phyloP scores from a whole-genome alignment of 768 basidiomycete genomes.

The Xerocomellus amylosporus region DNA sequence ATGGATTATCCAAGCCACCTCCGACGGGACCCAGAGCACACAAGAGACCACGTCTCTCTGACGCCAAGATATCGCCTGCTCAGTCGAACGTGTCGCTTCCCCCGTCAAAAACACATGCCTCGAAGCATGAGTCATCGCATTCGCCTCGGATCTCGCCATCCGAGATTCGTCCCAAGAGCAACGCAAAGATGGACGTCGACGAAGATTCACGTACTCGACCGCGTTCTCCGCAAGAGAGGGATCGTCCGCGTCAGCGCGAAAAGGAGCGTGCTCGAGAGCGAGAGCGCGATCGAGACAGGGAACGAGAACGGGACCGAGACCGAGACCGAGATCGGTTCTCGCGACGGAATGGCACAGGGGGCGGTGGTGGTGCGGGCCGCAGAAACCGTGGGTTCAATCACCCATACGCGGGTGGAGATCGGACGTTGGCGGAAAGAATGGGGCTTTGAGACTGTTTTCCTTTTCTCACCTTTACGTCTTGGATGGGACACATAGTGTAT shows the following conservation, averaged over 20 bases:
- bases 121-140: constrained; percentile 29
- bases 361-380: constrained; percentile 37
- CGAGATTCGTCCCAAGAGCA: constrained; percentile 28
- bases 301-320: constrained; percentile 36
- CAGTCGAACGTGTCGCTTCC: constrained; percentile 33
- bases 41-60: constrained; percentile 76
- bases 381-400: constrained; percentile 39
- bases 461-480: constrained; percentile 18
- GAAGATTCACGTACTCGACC: constrained; percentile 47
- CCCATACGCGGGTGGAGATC: constrained; percentile 46
- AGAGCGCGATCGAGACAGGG: constrained; percentile 35
- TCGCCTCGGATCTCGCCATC: constrained; percentile 30
- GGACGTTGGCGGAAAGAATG: constrained; percentile 85
- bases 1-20: constrained; percentile 47
- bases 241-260: constrained; percentile 39
- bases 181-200: constrained; percentile 54
- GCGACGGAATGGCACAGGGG: constrained; percentile 43
- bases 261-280: constrained; percentile 37
- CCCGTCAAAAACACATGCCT: constrained; percentile 18
- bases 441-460: constrained; percentile 51
- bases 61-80: constrained; percentile 38
- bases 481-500: constrained; percentile 35
- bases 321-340: constrained; percentile 39
- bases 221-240: constrained; percentile 42
- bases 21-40: constrained; percentile 80